These are phyloP conservation scores for Arabidopsis hybrid DNA, from an alignment of 441 rosid genomes.

Conservation along the genomic window DNA sequence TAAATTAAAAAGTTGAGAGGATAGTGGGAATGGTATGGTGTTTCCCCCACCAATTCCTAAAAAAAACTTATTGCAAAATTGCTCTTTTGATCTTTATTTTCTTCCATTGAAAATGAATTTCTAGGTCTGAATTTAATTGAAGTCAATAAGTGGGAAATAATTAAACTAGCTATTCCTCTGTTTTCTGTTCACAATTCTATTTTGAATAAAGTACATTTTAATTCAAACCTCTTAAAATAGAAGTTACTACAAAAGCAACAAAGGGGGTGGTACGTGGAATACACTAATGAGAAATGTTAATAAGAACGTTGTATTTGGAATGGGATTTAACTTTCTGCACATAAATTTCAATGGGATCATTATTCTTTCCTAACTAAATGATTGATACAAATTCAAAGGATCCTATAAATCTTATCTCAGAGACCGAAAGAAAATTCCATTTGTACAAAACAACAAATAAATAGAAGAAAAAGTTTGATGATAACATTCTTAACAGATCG, in stretches of 20 bases:
- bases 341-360: not conserved
- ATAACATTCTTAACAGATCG: no score
- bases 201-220: slow-evolving; percentile 12
- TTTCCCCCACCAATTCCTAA: slow-evolving; percentile 33
- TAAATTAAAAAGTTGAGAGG: not conserved
- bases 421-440: not conserved
- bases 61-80: slow-evolving; percentile 13
- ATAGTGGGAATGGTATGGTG: slow-evolving; percentile 32
- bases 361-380: slow-evolving; percentile 10
- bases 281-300: slow-evolving; percentile 36
- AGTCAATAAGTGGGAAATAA: not conserved
- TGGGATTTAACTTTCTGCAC: slow-evolving; percentile 19
- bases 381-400: slow-evolving; percentile 25
- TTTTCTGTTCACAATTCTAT: not conserved
- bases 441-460: not conserved
- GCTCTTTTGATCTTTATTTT: not conserved
- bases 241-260: slow-evolving; percentile 27
- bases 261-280: slow-evolving; percentile 37
- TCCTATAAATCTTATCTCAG: not conserved
- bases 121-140: not conserved
- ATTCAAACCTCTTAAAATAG: not conserved
- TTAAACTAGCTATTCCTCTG: not conserved
- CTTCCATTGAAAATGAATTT: not conserved
- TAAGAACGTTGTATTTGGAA: slow-evolving; percentile 29
- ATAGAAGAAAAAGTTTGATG: not conserved